phyloP scores from a whole-genome alignment of 1,284 basidiomycete species.

The Ceratobasidium sp. region DNA sequence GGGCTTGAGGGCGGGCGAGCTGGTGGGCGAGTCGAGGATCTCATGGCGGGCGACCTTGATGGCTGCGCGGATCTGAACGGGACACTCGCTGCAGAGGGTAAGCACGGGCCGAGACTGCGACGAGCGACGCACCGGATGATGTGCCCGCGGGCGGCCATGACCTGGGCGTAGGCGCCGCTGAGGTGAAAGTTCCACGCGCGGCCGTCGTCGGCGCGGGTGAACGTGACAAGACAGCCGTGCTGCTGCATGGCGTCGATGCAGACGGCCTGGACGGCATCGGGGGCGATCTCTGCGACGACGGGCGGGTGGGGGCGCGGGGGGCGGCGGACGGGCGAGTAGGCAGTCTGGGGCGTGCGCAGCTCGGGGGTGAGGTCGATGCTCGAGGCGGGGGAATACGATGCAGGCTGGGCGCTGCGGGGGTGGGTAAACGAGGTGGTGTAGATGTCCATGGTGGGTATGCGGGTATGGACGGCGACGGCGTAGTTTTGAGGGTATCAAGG shows the following conservation, averaged over 20 bases:
- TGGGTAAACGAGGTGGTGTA: conserved; percentile 93
- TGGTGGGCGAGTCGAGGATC: conserved; percentile 84
- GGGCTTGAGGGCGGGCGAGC: conserved; percentile 74
- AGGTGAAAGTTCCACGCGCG: conserved; percentile 89
- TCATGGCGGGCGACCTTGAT: conserved; percentile 94
- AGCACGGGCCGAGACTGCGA: conserved; percentile 69
- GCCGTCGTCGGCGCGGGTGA: conserved; percentile 75
- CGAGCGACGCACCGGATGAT: conserved; percentile 88
- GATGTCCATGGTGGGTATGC: conserved; percentile 75
- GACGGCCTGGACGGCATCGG: conserved; percentile 83
- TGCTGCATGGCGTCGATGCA: conserved; percentile 80
- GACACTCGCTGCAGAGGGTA: conserved; percentile 22
- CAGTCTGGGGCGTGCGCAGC: conserved; percentile 59
- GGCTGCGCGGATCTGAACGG: conserved; percentile 75
- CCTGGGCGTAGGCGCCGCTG: conserved; percentile 91
- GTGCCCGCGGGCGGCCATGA: conserved; percentile 89
- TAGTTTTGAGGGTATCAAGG: conserved; percentile 28
- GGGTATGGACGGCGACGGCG: conserved; percentile 26
- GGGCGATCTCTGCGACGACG: conserved; percentile 52
- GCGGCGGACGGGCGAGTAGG: conserved; percentile 57
- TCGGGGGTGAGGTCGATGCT: conserved; percentile 69
- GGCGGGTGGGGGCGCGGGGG: conserved; percentile 41
- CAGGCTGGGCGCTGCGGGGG: conserved; percentile 74
- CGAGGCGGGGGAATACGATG: conserved; percentile 69
- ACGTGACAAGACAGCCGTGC: conserved; percentile 85